Evolutionary conservation across 441 rosid genomes (phyloP).

Genomic region (Bocquillonia castaneifolia): DNA sequence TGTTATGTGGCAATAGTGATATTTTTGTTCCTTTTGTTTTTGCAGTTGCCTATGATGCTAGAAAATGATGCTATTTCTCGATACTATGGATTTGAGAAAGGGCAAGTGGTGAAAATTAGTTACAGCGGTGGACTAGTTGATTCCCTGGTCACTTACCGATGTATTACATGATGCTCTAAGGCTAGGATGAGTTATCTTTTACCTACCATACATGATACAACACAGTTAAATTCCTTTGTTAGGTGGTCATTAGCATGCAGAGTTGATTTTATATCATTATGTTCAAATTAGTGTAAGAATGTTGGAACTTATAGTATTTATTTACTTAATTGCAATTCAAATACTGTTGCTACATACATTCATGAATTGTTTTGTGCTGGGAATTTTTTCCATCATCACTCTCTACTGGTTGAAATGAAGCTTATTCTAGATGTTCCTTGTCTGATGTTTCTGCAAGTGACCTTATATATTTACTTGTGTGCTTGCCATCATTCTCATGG

Average conservation of each 20-base stretch:
- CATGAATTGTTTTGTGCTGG: too few species aligned
- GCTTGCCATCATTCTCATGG: background rate
- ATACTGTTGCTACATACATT: too few species aligned
- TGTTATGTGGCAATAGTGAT: background rate
- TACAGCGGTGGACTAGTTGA: conserved; percentile 35
- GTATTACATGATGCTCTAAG: conserved; percentile 33
- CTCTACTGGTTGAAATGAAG: background rate
- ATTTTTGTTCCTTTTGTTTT: background rate
- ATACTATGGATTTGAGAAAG: conserved; percentile 50
- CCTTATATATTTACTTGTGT: background rate
- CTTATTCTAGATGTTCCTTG: background rate
- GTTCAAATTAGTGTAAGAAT: background rate
- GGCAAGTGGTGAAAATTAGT: conserved; percentile 46
- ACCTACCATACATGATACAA: background rate
- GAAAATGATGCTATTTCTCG: conserved; percentile 42
- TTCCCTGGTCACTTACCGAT: conserved; percentile 38
- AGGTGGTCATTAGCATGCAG: background rate
- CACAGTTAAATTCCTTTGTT: background rate
- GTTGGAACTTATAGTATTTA: background rate
- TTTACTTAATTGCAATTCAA: too few species aligned
- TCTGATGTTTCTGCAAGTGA: background rate
- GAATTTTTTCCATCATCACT: too few species aligned
- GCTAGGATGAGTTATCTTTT: background rate
- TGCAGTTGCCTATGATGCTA: conserved; percentile 47
- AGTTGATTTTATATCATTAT: background rate